Base-by-base conservation (phyloP, 306 rosid species). In the Lablab purpureus region DNA sequence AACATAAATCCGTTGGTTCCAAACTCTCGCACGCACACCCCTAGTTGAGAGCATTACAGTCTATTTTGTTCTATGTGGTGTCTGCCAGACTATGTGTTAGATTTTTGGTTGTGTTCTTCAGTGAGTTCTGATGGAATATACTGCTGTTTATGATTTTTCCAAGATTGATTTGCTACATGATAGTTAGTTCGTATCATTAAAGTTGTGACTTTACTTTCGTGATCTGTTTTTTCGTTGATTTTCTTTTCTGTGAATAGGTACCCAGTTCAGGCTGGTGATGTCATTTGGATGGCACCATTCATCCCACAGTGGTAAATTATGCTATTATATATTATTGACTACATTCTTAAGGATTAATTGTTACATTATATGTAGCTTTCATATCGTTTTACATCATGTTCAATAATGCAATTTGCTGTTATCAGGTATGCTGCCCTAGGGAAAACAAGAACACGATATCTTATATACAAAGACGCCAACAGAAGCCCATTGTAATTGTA, bases 231-330 rank as follows among this genome's bases (percentile, higher is more conserved):
- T 30, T 83, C 66, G 27, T 21, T 19, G n/a, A 37, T 23, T 0
- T 40, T 32, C 41, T 69, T 55, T 27, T 71, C 63, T 79, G 47
- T 37, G 37, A 40, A 76, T 54, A 95, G 99, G 99, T 95, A 93
- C 83, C 94, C 98, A 14, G 90, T 95, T 84, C 91, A 95, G 81
- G 88, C 98, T 1, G 99, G 98, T 43, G 97, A 95, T 87, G 97
- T 55, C 67, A 95, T 95, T 86, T 95, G 98, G 99, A 95, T 93
- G 99, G 98, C 99, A 17, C 99, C 99, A 64, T 95, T 93, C 65
- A 90, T 93, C 67, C 98, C 98, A 69, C 99, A 95, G 77, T 95
- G 99, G 98, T 95, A 71, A 65, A 72, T 77, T 32, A 21, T 63
- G 3, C 49, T 43, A 54, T 58, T 15, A 40, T 41, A 58, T 12